Conservation (phyloP, 2,329 filamentous ascomycete species). For the Claviceps africana region DNA sequence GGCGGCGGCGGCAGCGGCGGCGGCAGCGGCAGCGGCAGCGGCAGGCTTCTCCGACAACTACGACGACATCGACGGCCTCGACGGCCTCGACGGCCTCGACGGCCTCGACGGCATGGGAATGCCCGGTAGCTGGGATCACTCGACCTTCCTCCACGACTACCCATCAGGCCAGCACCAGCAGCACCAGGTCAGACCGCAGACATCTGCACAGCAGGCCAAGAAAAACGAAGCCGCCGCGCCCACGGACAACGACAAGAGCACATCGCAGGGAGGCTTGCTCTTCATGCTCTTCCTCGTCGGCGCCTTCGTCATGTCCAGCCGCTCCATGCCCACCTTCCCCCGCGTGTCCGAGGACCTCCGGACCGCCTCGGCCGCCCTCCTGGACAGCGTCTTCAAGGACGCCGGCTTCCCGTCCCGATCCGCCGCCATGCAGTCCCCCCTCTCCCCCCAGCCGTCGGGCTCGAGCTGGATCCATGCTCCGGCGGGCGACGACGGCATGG, state of each 20-base stretch:
- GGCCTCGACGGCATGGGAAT: conserved; percentile 71
- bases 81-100: too few relatives aligned
- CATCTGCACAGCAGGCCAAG: conserved; percentile 39
- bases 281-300: conserved; percentile 95
- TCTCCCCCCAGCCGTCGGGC: conserved; percentile 39
- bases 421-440: conserved; percentile 28
- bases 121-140: conserved; percentile 68
- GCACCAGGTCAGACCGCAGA: conserved; percentile 39
- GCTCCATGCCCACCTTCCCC: conserved; percentile 56
- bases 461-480: conserved; percentile 28
- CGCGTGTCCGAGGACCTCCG: conserved; percentile 70
- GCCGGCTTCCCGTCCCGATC: conserved; percentile 43
- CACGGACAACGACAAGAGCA: conserved; percentile 44
- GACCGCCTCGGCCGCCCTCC: conserved; percentile 60
- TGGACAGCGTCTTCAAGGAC: conserved; percentile 73
- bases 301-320: conserved; percentile 87
- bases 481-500: conserved; percentile 16
- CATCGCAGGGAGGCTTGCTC: conserved; percentile 68
- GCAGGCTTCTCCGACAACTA: conserved; percentile 58
- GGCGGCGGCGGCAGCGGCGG: too few relatives aligned
- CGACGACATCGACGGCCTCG: conserved; percentile 71
- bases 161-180: conserved; percentile 45
- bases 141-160: conserved; percentile 58
- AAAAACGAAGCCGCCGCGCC: conserved; percentile 27
- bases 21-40: too few relatives aligned